Base-by-base conservation (phyloP, 2,329 filamentous ascomycete species). In the Colletotrichum lindemuthianum region DNA sequence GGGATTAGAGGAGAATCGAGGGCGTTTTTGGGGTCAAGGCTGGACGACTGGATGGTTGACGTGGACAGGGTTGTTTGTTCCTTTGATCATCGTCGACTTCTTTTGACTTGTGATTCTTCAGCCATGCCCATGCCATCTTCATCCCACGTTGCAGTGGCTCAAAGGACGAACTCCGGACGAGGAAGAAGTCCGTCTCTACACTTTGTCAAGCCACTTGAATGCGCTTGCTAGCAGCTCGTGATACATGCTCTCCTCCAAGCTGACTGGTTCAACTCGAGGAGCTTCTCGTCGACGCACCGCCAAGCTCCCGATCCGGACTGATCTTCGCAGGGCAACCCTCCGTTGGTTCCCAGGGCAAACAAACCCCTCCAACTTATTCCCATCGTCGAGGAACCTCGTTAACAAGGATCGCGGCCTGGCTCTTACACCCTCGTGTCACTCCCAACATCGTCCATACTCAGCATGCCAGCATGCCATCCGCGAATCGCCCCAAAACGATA, bases 31-130 rank as follows among this genome's bases (percentile, higher is more conserved):
- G 24, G 24, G 24, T 4, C 1, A 24, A 24, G 24, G 24, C 24
- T 24, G 24, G 24, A 24, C 5, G 24, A 24, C 4, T 24, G 24
- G 24, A 24, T 4, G 24, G 24, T 24, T 24, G 24, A 24, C 24
- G 24, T 24, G 24, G 24, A 24, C 24, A 24, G 24, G 24, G 24
- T n/a, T n/a, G n/a, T n/a, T 3, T 1, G 24, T 1, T 24, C 24
- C 24, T 24, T 24, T 24, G 24, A 24, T 24, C 24, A 24, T 24
- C 32, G 44, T 10, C 44, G 51, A 15, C n/a, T n/a, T 16, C 33
- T 16, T 50, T 6, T 24, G 15, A 34, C 52, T 43, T 13, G 52
- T 44, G 52, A 44, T 51, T 51, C 53, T 58, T 49, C 53, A 58
- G 33, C 11, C n/a, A 13, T 33, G 2, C 16, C 45, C 4, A 13